Percentiles rank a stretch among this genome's conserved stretches.
Conservation (phyloP, 345 rosid genomes). For the Moricandia moricandioides region DNA sequence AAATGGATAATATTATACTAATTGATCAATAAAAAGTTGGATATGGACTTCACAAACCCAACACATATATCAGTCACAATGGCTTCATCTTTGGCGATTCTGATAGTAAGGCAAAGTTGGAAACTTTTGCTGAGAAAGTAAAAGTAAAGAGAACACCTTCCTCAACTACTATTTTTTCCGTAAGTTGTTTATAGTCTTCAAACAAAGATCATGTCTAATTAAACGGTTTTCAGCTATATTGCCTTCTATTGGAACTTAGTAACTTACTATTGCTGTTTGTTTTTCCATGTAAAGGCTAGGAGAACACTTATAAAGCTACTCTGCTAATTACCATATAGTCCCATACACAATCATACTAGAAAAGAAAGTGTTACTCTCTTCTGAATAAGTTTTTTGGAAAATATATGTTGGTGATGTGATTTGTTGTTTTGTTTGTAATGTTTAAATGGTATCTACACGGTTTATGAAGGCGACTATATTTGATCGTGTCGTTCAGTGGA, state of each 20-base stretch:
- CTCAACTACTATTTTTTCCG: conserved; percentile 13
- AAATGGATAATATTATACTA: too few species aligned
- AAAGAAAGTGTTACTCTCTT: conserved; percentile 13
- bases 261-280: conserved; percentile 15
- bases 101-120: conserved; percentile 31
- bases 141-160: conserved; percentile 13
- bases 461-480: conserved; percentile 9
- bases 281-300: conserved; percentile 17
- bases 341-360: conserved; percentile 5
- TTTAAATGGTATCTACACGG: conserved; percentile 14
- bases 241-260: conserved; percentile 8
- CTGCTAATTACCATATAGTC: conserved; percentile 8
- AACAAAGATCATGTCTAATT: conserved; percentile 19
- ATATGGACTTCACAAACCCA: too few species aligned
- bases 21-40: too few species aligned
- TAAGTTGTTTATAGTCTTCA: conserved; percentile 2
- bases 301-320: neutral
- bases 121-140: conserved; percentile 27
- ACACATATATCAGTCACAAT: too few species aligned
- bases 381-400: neutral
- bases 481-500: conserved; percentile 14
- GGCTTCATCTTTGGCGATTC: conserved; percentile 23
- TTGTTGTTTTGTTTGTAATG: conserved; percentile 31
- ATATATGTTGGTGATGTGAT: conserved; percentile 25
- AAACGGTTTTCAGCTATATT: conserved; percentile 12